phyloP scores from a whole-genome alignment of 139 green algal genomes.

The Haematococcus sp. region DNA sequence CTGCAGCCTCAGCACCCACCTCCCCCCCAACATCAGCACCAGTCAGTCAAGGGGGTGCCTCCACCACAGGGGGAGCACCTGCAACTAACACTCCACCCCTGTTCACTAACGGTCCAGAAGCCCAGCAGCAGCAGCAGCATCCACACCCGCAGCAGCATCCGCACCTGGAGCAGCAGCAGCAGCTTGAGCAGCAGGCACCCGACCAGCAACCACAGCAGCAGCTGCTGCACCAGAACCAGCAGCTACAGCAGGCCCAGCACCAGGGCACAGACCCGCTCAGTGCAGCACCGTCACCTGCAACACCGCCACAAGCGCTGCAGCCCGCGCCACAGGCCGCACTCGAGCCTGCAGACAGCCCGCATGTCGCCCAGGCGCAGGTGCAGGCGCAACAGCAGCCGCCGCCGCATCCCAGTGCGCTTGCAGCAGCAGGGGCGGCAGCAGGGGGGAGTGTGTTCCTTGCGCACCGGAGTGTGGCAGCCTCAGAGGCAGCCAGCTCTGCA shows the following conservation, averaged over 20 bases:
- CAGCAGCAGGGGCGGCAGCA: too few relatives aligned
- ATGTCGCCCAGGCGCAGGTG: too few relatives aligned
- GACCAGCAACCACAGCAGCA: not conserved
- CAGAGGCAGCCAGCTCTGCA: too few relatives aligned
- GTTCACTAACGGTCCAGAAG: not conserved
- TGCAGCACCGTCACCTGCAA: not conserved
- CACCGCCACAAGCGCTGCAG: not conserved
- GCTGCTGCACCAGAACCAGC: not conserved
- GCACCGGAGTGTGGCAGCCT: too few relatives aligned
- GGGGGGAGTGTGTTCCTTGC: too few relatives aligned
- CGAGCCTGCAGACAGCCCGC: too few relatives aligned
- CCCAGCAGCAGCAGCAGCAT: not conserved
- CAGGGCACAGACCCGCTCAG: not conserved
- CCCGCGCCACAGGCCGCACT: not conserved
- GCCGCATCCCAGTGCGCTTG: too few relatives aligned
- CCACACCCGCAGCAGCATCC: not conserved
- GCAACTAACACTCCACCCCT: not conserved
- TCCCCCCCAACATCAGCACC: not conserved
- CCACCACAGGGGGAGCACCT: not conserved
- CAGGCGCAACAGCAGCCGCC: too few relatives aligned
- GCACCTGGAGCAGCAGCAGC: not conserved
- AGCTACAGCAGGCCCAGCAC: not conserved
- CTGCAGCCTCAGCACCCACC: not conserved
- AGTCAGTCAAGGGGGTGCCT: not conserved
- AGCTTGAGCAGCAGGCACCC: not conserved